A percentile compares a stretch with the other conserved stretches of the same genome.
phyloP scores from a whole-genome alignment of 108 stramenopile genomes.

The Cyclotella cryptica region DNA sequence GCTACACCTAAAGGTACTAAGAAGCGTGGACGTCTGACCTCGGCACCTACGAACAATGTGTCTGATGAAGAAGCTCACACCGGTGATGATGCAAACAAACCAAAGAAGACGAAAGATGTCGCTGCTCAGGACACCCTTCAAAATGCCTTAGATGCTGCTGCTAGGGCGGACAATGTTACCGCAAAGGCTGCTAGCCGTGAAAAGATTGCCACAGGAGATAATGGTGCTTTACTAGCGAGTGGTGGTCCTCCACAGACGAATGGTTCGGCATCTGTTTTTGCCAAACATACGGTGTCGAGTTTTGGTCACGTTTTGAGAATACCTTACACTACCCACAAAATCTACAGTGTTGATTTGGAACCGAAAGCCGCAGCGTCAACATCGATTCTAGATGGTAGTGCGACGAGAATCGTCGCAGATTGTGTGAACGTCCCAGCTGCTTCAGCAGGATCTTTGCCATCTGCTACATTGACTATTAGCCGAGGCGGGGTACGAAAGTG shows the following conservation, averaged over 20 bases:
- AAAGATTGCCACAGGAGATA: neutral
- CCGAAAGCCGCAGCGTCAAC: slow-evolving; percentile 7
- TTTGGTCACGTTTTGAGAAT: slow-evolving; percentile 35
- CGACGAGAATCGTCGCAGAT: slow-evolving; percentile 61
- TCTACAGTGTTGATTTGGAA: slow-evolving; percentile 66
- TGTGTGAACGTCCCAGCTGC: slow-evolving; percentile 67
- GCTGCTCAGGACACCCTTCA: slow-evolving; percentile 57
- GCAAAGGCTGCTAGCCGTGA: slow-evolving; percentile 23
- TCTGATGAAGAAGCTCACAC: slow-evolving; percentile 25
- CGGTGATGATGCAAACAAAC: slow-evolving; percentile 21
- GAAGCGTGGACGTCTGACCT: slow-evolving; percentile 70
- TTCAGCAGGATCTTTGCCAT: slow-evolving; percentile 58
- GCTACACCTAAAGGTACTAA: slow-evolving; percentile 56
- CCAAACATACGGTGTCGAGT: neutral
- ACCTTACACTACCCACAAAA: slow-evolving; percentile 67
- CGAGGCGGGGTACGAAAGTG: slow-evolving; percentile 56
- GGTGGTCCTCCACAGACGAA: neutral
- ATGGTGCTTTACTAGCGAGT: neutral
- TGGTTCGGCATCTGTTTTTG: neutral
- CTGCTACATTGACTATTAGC: slow-evolving; percentile 69
- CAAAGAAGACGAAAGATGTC: slow-evolving; percentile 36
- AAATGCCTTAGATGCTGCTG: slow-evolving; percentile 65
- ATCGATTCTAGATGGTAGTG: slow-evolving; percentile 7
- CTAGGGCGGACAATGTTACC: slow-evolving; percentile 38
- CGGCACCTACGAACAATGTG: slow-evolving; percentile 35